phyloP scores from a whole-genome alignment of 2,329 filamentous ascomycete genomes.

The Cytospora leucostoma region DNA sequence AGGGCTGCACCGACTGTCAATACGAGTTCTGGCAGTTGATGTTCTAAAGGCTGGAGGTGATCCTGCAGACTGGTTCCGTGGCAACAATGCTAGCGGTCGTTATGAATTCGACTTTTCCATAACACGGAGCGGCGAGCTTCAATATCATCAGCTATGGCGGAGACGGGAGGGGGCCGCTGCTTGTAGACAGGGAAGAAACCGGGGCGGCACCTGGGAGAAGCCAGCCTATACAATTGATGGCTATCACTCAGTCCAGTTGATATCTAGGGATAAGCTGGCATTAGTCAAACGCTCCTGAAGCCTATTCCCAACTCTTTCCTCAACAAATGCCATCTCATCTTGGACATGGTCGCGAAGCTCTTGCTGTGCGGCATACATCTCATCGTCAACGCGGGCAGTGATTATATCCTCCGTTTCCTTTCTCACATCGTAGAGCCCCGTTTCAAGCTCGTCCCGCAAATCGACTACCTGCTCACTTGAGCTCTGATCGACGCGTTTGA shows the following conservation, averaged over 20 bases:
- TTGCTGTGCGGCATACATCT: constrained; percentile 14
- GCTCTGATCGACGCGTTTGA: not conserved
- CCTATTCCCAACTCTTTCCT: constrained; percentile 7
- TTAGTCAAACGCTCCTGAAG: constrained; percentile 8
- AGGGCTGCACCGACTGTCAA: too few relatives aligned
- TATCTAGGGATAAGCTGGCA: constrained; percentile 14
- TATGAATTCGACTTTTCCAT: too few relatives aligned
- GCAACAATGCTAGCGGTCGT: too few relatives aligned
- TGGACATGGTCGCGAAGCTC: constrained; percentile 16
- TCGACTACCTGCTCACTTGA: constrained; percentile 19
- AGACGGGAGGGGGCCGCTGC: too few relatives aligned
- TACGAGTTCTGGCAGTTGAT: too few relatives aligned
- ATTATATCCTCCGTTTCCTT: constrained; percentile 20
- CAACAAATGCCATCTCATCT: constrained; percentile 8
- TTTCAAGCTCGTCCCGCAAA: constrained; percentile 13
- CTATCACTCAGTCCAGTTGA: constrained; percentile 15
- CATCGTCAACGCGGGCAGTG: constrained; percentile 12
- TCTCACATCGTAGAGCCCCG: constrained; percentile 11
- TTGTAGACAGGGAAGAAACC: too few relatives aligned
- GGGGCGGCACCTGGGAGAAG: too few relatives aligned
- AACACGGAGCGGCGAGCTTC: too few relatives aligned
- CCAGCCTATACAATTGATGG: too few relatives aligned
- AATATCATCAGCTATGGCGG: too few relatives aligned
- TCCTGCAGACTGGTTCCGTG: too few relatives aligned
- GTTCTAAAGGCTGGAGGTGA: too few relatives aligned